Evolutionary conservation across 2,329 filamentous ascomycete genomes (phyloP), one percentile per base, ranked within the genome.

Genomic region (Pseudocercospora macadamiae): DNA sequence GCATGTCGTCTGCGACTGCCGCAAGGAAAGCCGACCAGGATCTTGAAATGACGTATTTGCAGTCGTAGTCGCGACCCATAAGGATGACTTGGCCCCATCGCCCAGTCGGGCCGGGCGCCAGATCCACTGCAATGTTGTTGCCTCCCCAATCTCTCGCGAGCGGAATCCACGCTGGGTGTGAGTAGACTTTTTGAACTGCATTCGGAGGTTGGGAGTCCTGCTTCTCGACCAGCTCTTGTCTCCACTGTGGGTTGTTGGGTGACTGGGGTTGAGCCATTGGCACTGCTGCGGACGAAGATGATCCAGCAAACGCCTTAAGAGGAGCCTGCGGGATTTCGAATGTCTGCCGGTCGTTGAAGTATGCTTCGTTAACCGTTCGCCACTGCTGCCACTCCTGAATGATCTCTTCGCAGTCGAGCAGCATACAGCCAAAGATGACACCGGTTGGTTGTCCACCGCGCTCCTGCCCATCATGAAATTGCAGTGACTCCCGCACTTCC

Each of bases 341-440:
- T 76, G 78, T 49, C 75, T 77, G 74, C 16, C 75, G 72, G 32
- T 86, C 73, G 36, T 86, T 82, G 59, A 97, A 82, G 74, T 90
- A 96, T 71, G 97, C 91, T 59, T 93, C 87, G 72, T 96, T 96
- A 63, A 99, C 95, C 63, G 86, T 87, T 68, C 91, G 88, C 95
- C 95, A 99, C 72, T 96, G 96, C 69, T 90, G 89, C 91, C 93
- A 97, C 74, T 99, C 95, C 74, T 97, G 92, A 19, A 96, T 89
- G 67, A 99, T 96, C 73, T 99, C 95, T 75, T 99, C 95, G 72
- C 95, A 97, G 75, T 99, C 95, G 58, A 99, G 85, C 64, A 99
- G 79, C 95, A 99, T 99, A 73, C 86, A 89, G 60, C 93, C 86
- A 69, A 99, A 97, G 61, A 99, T 86, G 66, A 97, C 89, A 63